Percentiles rank a stretch among this genome's conserved stretches.
phyloP scores from a whole-genome alignment of 345 rosid species.

The Clarkia xantiana region DNA sequence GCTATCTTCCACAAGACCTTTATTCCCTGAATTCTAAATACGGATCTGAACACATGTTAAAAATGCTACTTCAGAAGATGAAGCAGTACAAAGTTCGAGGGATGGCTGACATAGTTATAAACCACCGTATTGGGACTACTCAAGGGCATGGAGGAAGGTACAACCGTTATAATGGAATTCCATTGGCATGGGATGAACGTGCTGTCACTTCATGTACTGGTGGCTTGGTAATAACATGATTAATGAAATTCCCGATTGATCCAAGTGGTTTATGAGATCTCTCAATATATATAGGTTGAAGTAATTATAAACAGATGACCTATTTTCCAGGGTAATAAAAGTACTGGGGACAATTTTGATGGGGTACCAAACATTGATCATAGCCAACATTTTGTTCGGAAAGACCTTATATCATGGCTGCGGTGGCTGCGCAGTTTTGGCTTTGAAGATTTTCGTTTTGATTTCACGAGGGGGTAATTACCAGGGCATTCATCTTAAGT shows the following conservation, averaged over 20 bases:
- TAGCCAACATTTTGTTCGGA: slow-evolving; percentile 68
- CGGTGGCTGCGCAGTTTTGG: slow-evolving; percentile 56
- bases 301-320: not conserved
- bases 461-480: slow-evolving; percentile 72
- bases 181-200: slow-evolving; percentile 65
- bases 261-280: not conserved
- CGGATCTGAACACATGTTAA: slow-evolving; percentile 63
- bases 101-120: slow-evolving; percentile 91
- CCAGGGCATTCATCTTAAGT: not conserved
- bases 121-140: slow-evolving; percentile 82
- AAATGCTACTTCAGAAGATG: slow-evolving; percentile 57
- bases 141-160: slow-evolving; percentile 74
- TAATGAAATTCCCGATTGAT: slow-evolving; percentile 3
- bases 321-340: slow-evolving; percentile 46
- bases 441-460: slow-evolving; percentile 89
- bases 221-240: slow-evolving; percentile 40
- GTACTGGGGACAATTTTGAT: slow-evolving; percentile 86
- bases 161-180: slow-evolving; percentile 81
- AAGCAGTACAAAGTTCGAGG: slow-evolving; percentile 64
- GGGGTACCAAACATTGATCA: slow-evolving; percentile 96
- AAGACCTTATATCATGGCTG: slow-evolving; percentile 69
- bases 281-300: too few species aligned
- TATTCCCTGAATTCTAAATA: slow-evolving; percentile 66
- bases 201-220: slow-evolving; percentile 90
- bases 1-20: slow-evolving; percentile 86